Evolutionary conservation across 805 yeast species (phyloP).

Genomic region (Nadsonia fulvescens): DNA sequence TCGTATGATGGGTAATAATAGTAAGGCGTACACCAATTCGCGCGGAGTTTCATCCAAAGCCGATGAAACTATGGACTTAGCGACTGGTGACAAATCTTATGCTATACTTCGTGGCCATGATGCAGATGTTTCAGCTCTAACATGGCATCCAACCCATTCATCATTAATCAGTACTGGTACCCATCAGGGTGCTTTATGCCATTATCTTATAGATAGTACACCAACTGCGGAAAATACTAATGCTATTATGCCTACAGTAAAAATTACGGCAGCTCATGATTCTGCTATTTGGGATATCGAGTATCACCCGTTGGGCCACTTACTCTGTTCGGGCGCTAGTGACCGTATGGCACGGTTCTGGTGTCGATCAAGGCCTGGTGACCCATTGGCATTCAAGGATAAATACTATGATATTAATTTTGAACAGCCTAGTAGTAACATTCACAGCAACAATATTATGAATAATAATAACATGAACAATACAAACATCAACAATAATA

Average conservation of each 20-base stretch:
- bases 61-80: no score
- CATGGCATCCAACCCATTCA: constrained; percentile 88
- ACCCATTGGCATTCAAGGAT: constrained; percentile 64
- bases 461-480: no score
- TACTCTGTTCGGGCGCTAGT: constrained; percentile 80
- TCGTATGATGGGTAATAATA: constrained; percentile 37
- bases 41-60: no score
- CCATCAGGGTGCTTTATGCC: constrained; percentile 73
- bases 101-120: constrained; percentile 61
- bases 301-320: constrained; percentile 88
- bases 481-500: no score
- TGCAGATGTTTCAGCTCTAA: constrained; percentile 64
- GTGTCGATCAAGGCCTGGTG: constrained; percentile 85
- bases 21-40: neutral
- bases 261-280: constrained; percentile 85
- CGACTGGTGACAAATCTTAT: constrained; percentile 29
- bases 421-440: no score
- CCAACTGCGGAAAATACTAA: constrained; percentile 12
- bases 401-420: constrained; percentile 74
- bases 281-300: constrained; percentile 79
- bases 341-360: constrained; percentile 88
- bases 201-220: constrained; percentile 43
- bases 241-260: constrained; percentile 17
- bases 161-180: constrained; percentile 68
- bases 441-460: no score